Evolutionary conservation across 805 yeast species (phyloP).

Genomic region (Suhomyces sp.): DNA sequence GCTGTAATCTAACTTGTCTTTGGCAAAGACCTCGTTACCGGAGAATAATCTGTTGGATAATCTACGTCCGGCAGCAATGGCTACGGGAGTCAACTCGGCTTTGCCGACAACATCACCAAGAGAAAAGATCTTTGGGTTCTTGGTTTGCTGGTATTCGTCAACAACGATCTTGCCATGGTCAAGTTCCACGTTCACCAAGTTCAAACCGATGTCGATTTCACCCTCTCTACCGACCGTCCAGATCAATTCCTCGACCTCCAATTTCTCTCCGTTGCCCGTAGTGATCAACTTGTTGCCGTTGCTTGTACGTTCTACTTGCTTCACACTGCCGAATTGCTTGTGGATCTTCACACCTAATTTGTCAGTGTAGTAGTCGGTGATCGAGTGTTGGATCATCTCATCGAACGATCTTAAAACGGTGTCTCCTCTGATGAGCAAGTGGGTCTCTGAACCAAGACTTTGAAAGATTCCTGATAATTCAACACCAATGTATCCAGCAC

Average conservation of each 20-base stretch:
- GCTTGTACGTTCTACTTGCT: slow-evolving; percentile 31
- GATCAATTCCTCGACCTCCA: slow-evolving; percentile 71
- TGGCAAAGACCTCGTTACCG: slow-evolving; percentile 67
- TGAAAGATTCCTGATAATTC: slow-evolving; percentile 95
- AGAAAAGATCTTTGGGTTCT: slow-evolving; percentile 68
- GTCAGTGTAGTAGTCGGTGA: slow-evolving; percentile 77
- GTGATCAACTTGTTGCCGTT: slow-evolving; percentile 37
- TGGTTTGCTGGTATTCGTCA: slow-evolving; percentile 86
- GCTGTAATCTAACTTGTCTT: slow-evolving; percentile 78
- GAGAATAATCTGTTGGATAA: slow-evolving; percentile 83
- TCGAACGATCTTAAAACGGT: slow-evolving; percentile 89
- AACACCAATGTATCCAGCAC: slow-evolving; percentile 97
- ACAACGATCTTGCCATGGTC: slow-evolving; percentile 62
- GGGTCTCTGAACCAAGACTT: slow-evolving; percentile 82
- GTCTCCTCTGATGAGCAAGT: slow-evolving; percentile 85
- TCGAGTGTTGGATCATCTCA: slow-evolving; percentile 67
- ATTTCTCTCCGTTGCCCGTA: slow-evolving; percentile 35
- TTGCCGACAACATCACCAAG: slow-evolving; percentile 94
- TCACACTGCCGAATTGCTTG: slow-evolving; percentile 52
- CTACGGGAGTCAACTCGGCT: slow-evolving; percentile 95
- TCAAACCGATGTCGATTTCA: slow-evolving; percentile 69
- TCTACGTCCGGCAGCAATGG: slow-evolving; percentile 97
- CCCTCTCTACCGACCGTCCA: slow-evolving; percentile 96
- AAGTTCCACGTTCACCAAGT: slow-evolving; percentile 66
- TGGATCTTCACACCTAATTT: slow-evolving; percentile 76